A percentile compares a stretch with the other conserved stretches of the same genome.
Conservation (phyloP, 345 rosid genomes). For the Citrus medica region DNA sequence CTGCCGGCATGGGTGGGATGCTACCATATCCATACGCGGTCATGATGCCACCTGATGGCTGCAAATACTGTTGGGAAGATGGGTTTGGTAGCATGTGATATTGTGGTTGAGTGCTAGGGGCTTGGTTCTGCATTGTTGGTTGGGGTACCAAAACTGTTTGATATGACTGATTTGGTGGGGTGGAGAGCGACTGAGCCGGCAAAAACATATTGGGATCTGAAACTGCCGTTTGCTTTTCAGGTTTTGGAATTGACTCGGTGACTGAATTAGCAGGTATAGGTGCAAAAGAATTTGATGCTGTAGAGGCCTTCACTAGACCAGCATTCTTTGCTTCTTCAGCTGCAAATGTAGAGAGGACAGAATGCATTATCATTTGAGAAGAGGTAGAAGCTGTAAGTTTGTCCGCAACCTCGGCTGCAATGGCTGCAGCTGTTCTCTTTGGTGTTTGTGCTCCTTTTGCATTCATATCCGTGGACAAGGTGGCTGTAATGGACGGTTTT, state of each 20-base stretch:
- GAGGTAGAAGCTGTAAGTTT: slow-evolving; percentile 85
- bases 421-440: slow-evolving; percentile 72
- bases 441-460: slow-evolving; percentile 47
- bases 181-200: slow-evolving; percentile 34
- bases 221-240: slow-evolving; percentile 38
- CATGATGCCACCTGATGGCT: slow-evolving; percentile 48
- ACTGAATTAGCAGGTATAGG: slow-evolving; percentile 18
- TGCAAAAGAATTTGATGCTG: slow-evolving; percentile 23
- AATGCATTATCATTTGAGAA: slow-evolving; percentile 89
- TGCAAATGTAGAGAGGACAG: slow-evolving; percentile 85
- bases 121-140: slow-evolving; percentile 40
- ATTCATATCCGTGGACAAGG: slow-evolving; percentile 28
- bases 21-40: slow-evolving; percentile 55
- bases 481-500: slow-evolving; percentile 28
- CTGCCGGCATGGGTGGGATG: slow-evolving; percentile 58
- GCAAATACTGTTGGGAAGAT: slow-evolving; percentile 53
- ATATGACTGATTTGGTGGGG: slow-evolving; percentile 39
- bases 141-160: slow-evolving; percentile 39
- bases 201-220: slow-evolving; percentile 44
- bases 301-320: slow-evolving; percentile 33
- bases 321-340: slow-evolving; percentile 86
- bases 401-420: slow-evolving; percentile 97
- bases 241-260: slow-evolving; percentile 28
- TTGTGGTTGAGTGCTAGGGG: slow-evolving; percentile 48
- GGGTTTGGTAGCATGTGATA: slow-evolving; percentile 61